Base-by-base conservation (phyloP, 2,329 filamentous ascomycete genomes). In the Harringtonia aguacate region DNA sequence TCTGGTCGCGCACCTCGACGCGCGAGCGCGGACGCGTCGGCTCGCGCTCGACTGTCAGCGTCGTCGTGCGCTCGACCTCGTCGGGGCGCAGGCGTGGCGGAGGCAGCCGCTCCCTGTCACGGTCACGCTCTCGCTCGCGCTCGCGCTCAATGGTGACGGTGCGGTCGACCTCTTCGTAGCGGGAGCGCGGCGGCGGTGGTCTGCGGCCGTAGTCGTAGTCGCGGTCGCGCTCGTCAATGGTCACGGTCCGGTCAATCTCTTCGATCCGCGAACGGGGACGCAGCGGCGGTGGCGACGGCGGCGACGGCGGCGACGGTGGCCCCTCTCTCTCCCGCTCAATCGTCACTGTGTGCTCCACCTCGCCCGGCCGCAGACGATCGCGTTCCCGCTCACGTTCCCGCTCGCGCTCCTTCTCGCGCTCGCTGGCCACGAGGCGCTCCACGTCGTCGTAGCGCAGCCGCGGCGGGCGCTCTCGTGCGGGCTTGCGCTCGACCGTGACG, bases 41-140 rank as follows among this genome's bases (percentile, higher is more conserved):
- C 24, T 27, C 24, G 6, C 24, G 24, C 7, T 27, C 24, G 24
- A 28, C 68, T 66, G 50, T 81, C 78, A 46, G 70, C 69, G 47
- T 29, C 27, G 37, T 10, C 24, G 22, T 39, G 33, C 33, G 33
- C 4, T 17, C 6, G 18, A 21, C 9, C 17, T 36, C 35, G 6
- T 18, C 17, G 18, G 10, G 9, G 8, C 18, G 18, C 24, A 10
- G 24, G 10, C 24, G 24, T 7, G 24, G 24, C 7, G 24, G 24
- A 10, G 24, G 24, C 6, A 27, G 10, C 24, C 24, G 10, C 24
- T 27, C 24, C 24, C 24, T 6, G 4, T 36, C 31, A 5, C 31
- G 31, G 7, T 34, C 31, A 7, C 31, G 31, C 14, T 34, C 31
- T 18, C 17, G 34, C 5, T 36, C 27, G 3, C 38, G 35, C 14